Conservation (phyloP, 208 protist genomes). For the Acanthamoeba royreba region DNA sequence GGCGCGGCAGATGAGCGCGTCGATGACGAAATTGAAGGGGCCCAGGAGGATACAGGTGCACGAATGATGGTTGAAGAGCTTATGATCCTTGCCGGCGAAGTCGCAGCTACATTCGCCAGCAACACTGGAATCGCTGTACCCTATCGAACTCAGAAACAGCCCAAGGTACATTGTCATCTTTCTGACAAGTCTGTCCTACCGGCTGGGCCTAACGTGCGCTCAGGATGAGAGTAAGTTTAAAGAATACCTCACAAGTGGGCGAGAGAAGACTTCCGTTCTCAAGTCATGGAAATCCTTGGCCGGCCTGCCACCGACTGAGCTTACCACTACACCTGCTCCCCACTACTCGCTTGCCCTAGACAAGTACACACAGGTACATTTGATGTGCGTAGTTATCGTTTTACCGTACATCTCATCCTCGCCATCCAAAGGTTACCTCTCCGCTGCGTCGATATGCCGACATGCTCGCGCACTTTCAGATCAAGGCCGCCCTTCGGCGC, state of each 20-base stretch:
- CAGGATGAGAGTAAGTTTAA: not conserved
- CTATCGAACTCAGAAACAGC: not conserved
- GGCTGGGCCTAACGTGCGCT: not conserved
- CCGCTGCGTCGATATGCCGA: conserved; percentile 11
- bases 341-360: not conserved
- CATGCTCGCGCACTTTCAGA: conserved; percentile 13
- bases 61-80: conserved; percentile 37
- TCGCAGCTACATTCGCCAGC: not conserved
- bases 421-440: not conserved
- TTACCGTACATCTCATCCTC: not conserved
- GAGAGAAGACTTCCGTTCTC: not conserved
- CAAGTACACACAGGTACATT: conserved; percentile 10
- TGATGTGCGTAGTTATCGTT: not conserved
- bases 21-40: not conserved
- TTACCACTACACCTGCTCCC: not conserved
- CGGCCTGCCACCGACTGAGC: not conserved
- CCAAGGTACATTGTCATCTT: not conserved
- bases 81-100: conserved; percentile 6
- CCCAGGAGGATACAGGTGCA: not conserved
- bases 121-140: not conserved
- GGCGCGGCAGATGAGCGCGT: not conserved
- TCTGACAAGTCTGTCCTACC: not conserved
- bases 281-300: conserved; percentile 8
- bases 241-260: not conserved
- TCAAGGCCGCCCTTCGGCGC: not conserved